These are phyloP conservation scores for Ophioceras dolichostomum DNA, from an alignment of 2,329 filamentous ascomycete genomes.

Conservation along the genomic window DNA sequence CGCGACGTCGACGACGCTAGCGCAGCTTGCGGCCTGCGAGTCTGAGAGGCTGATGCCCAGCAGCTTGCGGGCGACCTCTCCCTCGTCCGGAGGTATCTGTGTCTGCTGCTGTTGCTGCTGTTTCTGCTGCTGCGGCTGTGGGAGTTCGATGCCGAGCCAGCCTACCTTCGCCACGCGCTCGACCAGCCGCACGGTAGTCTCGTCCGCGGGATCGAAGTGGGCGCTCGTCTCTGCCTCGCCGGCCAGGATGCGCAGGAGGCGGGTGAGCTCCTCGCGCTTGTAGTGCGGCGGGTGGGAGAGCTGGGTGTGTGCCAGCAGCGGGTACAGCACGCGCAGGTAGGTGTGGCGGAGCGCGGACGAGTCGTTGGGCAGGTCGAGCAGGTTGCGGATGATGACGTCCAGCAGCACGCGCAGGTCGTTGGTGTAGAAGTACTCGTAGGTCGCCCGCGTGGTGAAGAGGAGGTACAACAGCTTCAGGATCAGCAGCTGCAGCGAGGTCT, in stretches of 20 bases:
- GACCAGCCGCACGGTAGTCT: slow-evolving; percentile 67
- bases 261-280: slow-evolving; percentile 75
- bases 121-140: too few species aligned
- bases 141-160: slow-evolving; percentile 43
- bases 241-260: slow-evolving; percentile 60
- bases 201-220: slow-evolving; percentile 71
- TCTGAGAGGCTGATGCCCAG: slow-evolving; percentile 61
- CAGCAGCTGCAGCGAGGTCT: slow-evolving; percentile 88
- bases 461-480: slow-evolving; percentile 94
- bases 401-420: slow-evolving; percentile 91
- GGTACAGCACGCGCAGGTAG: slow-evolving; percentile 85
- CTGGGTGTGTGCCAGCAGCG: slow-evolving; percentile 83
- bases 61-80: slow-evolving; percentile 42
- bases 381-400: slow-evolving; percentile 90
- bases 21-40: slow-evolving; percentile 53
- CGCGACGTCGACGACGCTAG: slow-evolving; percentile 69
- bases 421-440: slow-evolving; percentile 97
- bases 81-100: slow-evolving; percentile 16
- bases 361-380: slow-evolving; percentile 90
- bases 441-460: slow-evolving; percentile 81
- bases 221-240: slow-evolving; percentile 49
- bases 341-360: slow-evolving; percentile 71
- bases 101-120: slow-evolving; percentile 13
- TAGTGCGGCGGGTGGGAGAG: slow-evolving; percentile 79
- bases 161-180: slow-evolving; percentile 55